Conservation (phyloP, 768 basidiomycete species). For the Coprinopsis sp. region DNA sequence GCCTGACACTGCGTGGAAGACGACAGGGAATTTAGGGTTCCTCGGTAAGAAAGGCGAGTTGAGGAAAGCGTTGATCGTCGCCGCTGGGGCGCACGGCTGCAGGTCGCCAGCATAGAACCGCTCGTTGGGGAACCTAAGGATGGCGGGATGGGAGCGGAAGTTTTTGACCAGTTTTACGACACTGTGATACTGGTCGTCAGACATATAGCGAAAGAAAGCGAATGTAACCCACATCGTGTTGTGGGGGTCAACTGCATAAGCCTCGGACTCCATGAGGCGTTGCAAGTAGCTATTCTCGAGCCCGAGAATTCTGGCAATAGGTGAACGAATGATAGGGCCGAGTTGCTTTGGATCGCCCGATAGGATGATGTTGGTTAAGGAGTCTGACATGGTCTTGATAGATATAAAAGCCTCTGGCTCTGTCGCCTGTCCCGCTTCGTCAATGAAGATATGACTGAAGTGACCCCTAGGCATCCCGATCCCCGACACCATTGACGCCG, state of each 20-base stretch:
- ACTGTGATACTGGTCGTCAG: neutral
- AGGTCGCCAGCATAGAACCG: slow-evolving; percentile 56
- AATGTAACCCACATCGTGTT: slow-evolving; percentile 4
- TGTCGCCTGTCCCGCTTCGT: slow-evolving; percentile 63
- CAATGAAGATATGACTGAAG: slow-evolving; percentile 64
- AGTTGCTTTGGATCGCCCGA: slow-evolving; percentile 72
- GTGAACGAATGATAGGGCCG: slow-evolving; percentile 62
- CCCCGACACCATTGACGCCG: slow-evolving; percentile 50
- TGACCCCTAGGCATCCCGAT: slow-evolving; percentile 58
- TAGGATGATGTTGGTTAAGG: slow-evolving; percentile 51
- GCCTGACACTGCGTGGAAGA: slow-evolving; percentile 58
- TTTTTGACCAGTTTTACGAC: slow-evolving; percentile 57
- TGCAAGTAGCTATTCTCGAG: slow-evolving; percentile 60
- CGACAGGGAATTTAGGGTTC: slow-evolving; percentile 45
- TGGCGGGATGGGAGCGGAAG: slow-evolving; percentile 59
- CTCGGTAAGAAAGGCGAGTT: slow-evolving; percentile 37
- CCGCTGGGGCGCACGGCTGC: slow-evolving; percentile 37
- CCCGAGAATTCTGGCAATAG: slow-evolving; percentile 51
- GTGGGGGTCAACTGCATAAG: slow-evolving; percentile 31
- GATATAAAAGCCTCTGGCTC: slow-evolving; percentile 63
- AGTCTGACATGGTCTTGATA: slow-evolving; percentile 55
- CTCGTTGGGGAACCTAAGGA: slow-evolving; percentile 58
- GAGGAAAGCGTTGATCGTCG: slow-evolving; percentile 35
- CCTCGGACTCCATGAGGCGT: slow-evolving; percentile 45
- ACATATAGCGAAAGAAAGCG: neutral